Evolutionary conservation across 495 filamentous ascomycete species (phyloP).

Genomic region (Mycothermus thermophilus): DNA sequence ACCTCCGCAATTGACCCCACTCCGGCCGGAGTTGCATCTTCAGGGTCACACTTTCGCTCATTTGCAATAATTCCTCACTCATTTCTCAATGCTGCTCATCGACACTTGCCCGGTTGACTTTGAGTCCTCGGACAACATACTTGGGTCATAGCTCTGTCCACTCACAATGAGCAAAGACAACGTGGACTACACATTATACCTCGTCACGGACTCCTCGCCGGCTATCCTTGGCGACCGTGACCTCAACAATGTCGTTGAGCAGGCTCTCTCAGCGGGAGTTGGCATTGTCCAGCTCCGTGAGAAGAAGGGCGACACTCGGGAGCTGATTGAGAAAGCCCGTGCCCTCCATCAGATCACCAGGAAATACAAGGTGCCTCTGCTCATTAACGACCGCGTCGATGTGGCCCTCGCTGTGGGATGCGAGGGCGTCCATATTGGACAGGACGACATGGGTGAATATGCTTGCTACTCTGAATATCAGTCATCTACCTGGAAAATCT

Average conservation of each 20-base stretch:
- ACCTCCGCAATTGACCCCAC: too few species aligned
- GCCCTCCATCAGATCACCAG: slow-evolving; percentile 56
- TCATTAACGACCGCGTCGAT: slow-evolving; percentile 94
- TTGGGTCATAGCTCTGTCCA: too few species aligned
- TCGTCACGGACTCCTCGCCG: slow-evolving; percentile 83
- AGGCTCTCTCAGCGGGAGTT: slow-evolving; percentile 66
- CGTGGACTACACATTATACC: slow-evolving; percentile 53
- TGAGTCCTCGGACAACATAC: too few species aligned
- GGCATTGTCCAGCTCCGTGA: slow-evolving; percentile 85
- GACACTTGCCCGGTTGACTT: too few species aligned
- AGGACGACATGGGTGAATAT: slow-evolving; percentile 73
- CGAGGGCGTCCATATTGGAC: slow-evolving; percentile 87
- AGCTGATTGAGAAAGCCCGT: slow-evolving; percentile 55
- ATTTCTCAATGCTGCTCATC: too few species aligned
- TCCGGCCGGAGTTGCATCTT: too few species aligned
- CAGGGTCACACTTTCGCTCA: too few species aligned
- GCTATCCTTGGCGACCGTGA: slow-evolving; percentile 59
- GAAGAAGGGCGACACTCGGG: slow-evolving; percentile 65
- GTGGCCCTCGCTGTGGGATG: slow-evolving; percentile 74
- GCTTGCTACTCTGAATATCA: too few species aligned
- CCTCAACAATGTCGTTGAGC: slow-evolving; percentile 59
- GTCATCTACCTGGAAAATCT: too few species aligned
- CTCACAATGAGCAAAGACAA: too few species aligned
- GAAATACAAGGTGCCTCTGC: slow-evolving; percentile 56
- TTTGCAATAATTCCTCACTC: too few species aligned